Percentiles rank a stretch among this genome's conserved stretches.
Conservation (phyloP, 2,329 filamentous ascomycete genomes). For the Hypoxylon sp. region DNA sequence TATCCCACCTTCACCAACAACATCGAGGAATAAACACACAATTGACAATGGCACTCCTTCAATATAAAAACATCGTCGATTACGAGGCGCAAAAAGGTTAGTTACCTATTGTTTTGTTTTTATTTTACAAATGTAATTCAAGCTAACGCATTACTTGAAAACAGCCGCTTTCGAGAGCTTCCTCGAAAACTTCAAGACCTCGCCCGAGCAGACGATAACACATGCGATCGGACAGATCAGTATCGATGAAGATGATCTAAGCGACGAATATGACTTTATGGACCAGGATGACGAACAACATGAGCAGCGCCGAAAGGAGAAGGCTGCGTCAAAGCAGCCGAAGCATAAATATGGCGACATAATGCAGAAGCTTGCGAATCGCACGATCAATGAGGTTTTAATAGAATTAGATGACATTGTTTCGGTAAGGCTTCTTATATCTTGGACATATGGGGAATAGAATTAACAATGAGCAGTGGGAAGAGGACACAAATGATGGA, state of each 20-base stretch:
- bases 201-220: conserved; percentile 73
- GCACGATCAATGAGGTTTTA: conserved; percentile 77
- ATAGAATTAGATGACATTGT: conserved; percentile 91
- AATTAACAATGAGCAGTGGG: conserved; percentile 67
- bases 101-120: conserved; percentile 15
- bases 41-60: conserved; percentile 81
- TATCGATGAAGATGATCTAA: conserved; percentile 85
- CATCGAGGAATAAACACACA: conserved; percentile 10
- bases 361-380: conserved; percentile 86
- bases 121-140: neutral
- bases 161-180: conserved; percentile 87
- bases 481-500: conserved; percentile 73
- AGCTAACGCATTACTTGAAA: conserved; percentile 43
- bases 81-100: conserved; percentile 86
- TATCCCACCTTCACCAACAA: conserved; percentile 30
- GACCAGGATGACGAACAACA: conserved; percentile 76
- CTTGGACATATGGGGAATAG: neutral
- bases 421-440: conserved; percentile 63
- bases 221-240: conserved; percentile 85
- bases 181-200: conserved; percentile 85
- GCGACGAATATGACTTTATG: conserved; percentile 93
- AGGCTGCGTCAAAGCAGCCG: conserved; percentile 60
- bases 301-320: conserved; percentile 59
- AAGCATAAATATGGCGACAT: conserved; percentile 89
- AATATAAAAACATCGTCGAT: conserved; percentile 80